phyloP scores from a whole-genome alignment of 2,329 filamentous ascomycete species.

The Trichoderma sp. region DNA sequence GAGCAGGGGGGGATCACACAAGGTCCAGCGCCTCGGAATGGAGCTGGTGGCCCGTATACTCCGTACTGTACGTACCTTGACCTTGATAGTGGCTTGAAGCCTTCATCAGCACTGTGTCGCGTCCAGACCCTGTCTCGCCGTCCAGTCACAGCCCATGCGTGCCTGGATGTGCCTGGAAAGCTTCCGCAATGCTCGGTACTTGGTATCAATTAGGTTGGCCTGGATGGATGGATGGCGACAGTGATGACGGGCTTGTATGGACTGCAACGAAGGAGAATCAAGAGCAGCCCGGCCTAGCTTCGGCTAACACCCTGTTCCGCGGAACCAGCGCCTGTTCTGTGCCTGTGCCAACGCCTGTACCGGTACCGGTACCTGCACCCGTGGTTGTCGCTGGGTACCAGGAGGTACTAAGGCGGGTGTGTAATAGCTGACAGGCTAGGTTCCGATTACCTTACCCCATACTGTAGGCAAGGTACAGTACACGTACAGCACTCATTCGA shows the following conservation, averaged over 20 bases:
- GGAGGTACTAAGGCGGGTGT: too few species aligned
- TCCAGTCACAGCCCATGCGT: constrained; percentile 12
- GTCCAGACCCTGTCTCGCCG: neutral
- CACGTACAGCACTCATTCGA: neutral
- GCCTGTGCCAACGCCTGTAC: neutral
- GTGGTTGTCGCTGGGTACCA: too few species aligned
- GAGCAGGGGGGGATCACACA: neutral
- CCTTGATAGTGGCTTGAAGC: neutral
- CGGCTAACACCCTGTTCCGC: constrained; percentile 3
- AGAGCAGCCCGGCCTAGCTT: neutral
- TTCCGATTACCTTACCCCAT: neutral
- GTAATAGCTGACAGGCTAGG: neutral
- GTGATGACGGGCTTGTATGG: neutral
- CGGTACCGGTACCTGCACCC: too few species aligned
- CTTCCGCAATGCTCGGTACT: neutral
- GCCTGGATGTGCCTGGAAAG: constrained; percentile 15
- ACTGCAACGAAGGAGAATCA: neutral
- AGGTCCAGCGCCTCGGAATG: neutral
- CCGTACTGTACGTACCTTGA: too few species aligned
- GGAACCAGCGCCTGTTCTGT: neutral
- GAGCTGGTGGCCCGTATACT: neutral
- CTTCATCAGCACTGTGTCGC: neutral
- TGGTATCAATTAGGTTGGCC: neutral
- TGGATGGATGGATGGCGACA: neutral
- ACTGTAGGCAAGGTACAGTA: too few species aligned